Evolutionary conservation across 208 protist species (phyloP), one percentile per base, ranked within the genome.

Genomic region (Leishmania mexicana): DNA sequence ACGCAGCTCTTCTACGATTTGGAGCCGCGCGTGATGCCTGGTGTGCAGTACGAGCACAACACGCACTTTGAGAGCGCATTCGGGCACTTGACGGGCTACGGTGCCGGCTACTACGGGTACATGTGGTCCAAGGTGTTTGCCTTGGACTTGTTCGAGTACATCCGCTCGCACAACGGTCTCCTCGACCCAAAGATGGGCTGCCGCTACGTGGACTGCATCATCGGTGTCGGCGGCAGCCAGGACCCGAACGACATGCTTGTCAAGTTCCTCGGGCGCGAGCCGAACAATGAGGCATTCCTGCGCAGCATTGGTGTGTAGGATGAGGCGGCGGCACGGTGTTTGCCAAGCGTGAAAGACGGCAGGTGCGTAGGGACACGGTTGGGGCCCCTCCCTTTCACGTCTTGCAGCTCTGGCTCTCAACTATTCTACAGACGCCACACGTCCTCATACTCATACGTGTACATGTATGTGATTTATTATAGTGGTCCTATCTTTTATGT

Each of bases 111-210:
- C 86, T 97, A 97, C 81, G 89, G 90, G 45, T 96, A 97, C 89
- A 93, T 95, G 88, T 97, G 91, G 88, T 94, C 92, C 67, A 95
- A 96, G 83, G 95, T 96, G 67, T 96, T 96, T 81, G 92, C 93
- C 11, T 79, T 95, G 76, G 95, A 97, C 73, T 86, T 95, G 24
- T 96, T 96, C 83, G 87, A 93, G 47, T 94, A 94, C 81, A 95
- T 97, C 64, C 86, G 87, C 47, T 85, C 81, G 35, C 89, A 86
- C 77, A 84, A 93, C 68, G 93, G 92, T 38, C 79, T 97, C 35
- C 88, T 96, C 53, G 85, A 94, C 84, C 85, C 92, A 53, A 74
- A 85, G 83, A 47, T 95, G 60, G 95, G 93, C 67, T 84, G 81
- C 7, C 88, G 81, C 40, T 97, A 96, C 75, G 86, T 92, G 58